phyloP scores from a whole-genome alignment of 768 basidiomycete species.

The Boletus barrowsii region DNA sequence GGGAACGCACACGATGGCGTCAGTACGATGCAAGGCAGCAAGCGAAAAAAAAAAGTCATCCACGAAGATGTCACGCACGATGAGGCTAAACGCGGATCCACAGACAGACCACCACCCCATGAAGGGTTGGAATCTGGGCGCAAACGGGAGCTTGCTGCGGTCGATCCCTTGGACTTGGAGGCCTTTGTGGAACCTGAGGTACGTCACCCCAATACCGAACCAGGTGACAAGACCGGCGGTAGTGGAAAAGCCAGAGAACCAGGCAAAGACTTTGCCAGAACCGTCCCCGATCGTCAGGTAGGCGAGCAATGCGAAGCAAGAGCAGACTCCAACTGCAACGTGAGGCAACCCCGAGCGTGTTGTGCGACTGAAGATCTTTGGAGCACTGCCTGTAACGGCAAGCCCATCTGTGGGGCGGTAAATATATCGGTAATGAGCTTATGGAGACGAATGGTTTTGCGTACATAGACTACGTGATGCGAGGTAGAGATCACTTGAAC shows the following conservation, averaged over 20 bases:
- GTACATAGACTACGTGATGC: constrained; percentile 4
- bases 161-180: constrained; percentile 47
- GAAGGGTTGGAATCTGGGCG: constrained; percentile 39
- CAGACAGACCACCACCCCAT: constrained; percentile 37
- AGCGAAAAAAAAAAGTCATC: no score
- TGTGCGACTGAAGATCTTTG: constrained; percentile 46
- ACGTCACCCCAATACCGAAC: constrained; percentile 44
- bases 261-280: constrained; percentile 40
- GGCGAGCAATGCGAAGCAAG: constrained; percentile 35
- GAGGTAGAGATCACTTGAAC: constrained; percentile 3
- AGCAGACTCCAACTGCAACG: constrained; percentile 32
- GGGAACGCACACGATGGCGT: no score
- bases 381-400: constrained; percentile 51
- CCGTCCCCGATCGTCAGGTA: constrained; percentile 39
- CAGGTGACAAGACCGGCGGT: constrained; percentile 43
- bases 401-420: constrained; percentile 45
- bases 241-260: constrained; percentile 36
- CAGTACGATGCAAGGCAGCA: no score
- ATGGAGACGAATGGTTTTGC: neutral
- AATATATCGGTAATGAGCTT: no score
- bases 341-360: constrained; percentile 43
- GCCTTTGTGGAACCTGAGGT: constrained; percentile 48
- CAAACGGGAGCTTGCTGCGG: constrained; percentile 46
- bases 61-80: constrained; percentile 29
- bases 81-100: constrained; percentile 28